Base-by-base conservation (phyloP, 2,329 filamentous ascomycete species). In the Microdochium nivale region DNA sequence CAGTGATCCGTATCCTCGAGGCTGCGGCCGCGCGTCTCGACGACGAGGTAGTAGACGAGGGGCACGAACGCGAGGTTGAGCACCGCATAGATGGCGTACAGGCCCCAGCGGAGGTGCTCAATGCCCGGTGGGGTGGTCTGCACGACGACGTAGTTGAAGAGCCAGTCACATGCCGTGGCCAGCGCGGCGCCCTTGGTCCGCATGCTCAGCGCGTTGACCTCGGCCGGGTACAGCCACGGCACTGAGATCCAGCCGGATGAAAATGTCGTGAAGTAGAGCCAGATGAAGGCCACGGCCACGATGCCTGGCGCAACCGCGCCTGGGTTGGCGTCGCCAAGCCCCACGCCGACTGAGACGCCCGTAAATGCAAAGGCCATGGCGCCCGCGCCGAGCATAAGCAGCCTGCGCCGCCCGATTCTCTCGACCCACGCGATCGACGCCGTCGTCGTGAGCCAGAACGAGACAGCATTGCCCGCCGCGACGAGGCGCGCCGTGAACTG, bases 51-150 rank as follows among this genome's bases (percentile, higher is more conserved):
- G 49, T 51, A 51, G 37, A 51, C 49, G 25, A 51, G 43, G 11
- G 49, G 49, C 11, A 51, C 49, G 25, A 51, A 74, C 1, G 65
- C 55, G 48, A 66, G 66, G 58, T 70, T 73, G 51, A 74, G 69
- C 27, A 73, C 67, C 1, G 72, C 69, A 65, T 70, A 79, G 43
- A 79, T 72, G 50, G 78, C 68, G 65, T 74, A 79, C 60, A 73
- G 77, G 46, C 68, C 69, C 67, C 74, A 79, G 1, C 69, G 67
- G 0, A 80, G 64, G 23, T 70, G 74, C 23, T 70, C 62, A 35
- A 67, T 63, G 1, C 63, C 66, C 4, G 57, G 51, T 2, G 65
- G 65, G 0, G 66, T 68, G 40, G 67, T 64, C 53, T 66, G 57
- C 8, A 67, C 64, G 3, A 68, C 63, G 48, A 67, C 56, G 48